Conservation (phyloP, 169 alveolate genomes). For the Cryptosporidium parvum region DNA sequence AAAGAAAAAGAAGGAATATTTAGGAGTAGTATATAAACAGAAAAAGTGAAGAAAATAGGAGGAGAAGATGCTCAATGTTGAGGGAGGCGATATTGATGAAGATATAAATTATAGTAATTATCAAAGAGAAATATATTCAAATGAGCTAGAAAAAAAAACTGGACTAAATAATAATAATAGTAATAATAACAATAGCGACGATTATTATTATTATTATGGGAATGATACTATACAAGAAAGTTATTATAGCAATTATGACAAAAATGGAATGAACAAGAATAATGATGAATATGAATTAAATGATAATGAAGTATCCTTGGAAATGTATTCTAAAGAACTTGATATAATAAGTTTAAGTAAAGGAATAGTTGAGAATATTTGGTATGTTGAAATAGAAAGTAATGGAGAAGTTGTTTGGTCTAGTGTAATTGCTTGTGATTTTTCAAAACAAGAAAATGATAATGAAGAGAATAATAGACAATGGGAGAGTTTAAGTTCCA, state of each 20-base stretch:
- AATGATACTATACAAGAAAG: not conserved
- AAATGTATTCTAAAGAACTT: conserved; percentile 19
- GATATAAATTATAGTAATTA: too few relatives aligned
- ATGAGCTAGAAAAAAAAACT: not conserved
- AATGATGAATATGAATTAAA: not conserved
- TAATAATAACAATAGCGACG: too few relatives aligned
- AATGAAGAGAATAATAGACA: not conserved
- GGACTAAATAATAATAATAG: too few relatives aligned
- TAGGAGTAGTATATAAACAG: too few relatives aligned
- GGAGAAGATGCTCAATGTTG: not conserved
- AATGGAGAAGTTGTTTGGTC: conserved; percentile 45
- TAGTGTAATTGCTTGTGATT: conserved; percentile 25
- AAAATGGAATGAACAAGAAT: not conserved
- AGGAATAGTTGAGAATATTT: conserved; percentile 55
- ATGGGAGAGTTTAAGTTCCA: not conserved
- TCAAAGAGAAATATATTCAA: not conserved
- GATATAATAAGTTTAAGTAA: conserved; percentile 12
- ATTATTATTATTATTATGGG: not conserved
- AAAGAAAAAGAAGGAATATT: not conserved
- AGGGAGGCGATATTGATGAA: not conserved
- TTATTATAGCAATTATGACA: not conserved
- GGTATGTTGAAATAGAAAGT: conserved; percentile 52
- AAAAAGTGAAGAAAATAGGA: not conserved
- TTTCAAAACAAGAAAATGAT: not conserved
- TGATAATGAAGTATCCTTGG: not conserved